A percentile compares a stretch with the other conserved stretches of the same genome.
Conservation (phyloP, 306 rosid species). For the Luffa acutangula region DNA sequence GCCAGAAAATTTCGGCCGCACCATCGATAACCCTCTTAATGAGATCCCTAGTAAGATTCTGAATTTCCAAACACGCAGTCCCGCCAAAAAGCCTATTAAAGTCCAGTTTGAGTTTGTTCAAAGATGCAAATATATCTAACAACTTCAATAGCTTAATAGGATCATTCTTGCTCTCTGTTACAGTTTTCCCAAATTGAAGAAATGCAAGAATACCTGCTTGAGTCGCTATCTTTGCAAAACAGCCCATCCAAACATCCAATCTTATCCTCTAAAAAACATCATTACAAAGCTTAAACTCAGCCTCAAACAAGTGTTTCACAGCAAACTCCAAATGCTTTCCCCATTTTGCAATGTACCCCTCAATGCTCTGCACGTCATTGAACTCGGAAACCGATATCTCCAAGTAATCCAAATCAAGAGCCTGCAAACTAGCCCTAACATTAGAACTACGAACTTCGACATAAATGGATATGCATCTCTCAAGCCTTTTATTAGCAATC, state of each 20-base stretch:
- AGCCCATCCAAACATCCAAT: constrained; percentile 81
- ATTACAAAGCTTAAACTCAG: constrained; percentile 84
- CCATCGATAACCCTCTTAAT: constrained; percentile 87
- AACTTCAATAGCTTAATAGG: constrained; percentile 86
- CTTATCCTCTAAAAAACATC: constrained; percentile 94
- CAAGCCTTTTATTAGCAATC: constrained; percentile 64
- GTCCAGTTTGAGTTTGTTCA: constrained; percentile 84
- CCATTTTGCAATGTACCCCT: constrained; percentile 82
- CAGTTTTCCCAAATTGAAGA: constrained; percentile 94
- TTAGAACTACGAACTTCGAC: constrained; percentile 83
- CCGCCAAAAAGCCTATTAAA: constrained; percentile 95
- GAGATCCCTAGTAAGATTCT: constrained; percentile 90
- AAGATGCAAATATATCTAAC: constrained; percentile 85
- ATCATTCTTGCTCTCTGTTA: constrained; percentile 88
- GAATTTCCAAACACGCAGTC: constrained; percentile 75
- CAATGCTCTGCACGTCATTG: constrained; percentile 92
- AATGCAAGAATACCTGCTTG: constrained; percentile 95
- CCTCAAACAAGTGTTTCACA: constrained; percentile 97
- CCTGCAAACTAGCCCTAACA: constrained; percentile 90
- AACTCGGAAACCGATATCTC: constrained; percentile 82
- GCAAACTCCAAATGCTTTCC: constrained; percentile 99
- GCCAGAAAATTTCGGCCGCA: constrained; percentile 87
- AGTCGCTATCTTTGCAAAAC: constrained; percentile 90
- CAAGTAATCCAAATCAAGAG: constrained; percentile 84
- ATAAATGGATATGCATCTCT: constrained; percentile 64